phyloP scores from a whole-genome alignment of 495 filamentous ascomycete genomes.

The Delitschia confertaspora region DNA sequence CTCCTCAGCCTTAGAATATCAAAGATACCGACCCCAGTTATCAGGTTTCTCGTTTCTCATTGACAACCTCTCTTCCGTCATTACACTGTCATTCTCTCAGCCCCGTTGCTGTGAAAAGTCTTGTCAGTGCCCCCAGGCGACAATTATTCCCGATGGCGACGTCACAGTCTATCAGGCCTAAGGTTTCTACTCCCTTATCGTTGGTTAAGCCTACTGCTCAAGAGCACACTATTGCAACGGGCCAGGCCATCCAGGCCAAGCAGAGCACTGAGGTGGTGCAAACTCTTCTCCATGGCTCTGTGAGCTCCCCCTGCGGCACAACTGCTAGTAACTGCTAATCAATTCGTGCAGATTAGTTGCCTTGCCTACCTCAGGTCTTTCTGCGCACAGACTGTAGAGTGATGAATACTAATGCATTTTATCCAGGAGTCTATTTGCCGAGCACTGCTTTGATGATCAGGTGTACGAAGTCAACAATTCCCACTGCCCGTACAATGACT shows the following conservation, averaged over 20 bases:
- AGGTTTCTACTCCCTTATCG: no score
- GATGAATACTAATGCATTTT: conserved; percentile 1
- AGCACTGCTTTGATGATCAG: conserved; percentile 27
- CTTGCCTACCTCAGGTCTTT: conserved; percentile 27
- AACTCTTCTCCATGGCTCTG: conserved; percentile 38
- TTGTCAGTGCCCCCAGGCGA: no score
- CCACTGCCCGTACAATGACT: conserved; percentile 28
- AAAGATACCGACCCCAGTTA: no score
- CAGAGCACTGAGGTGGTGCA: conserved; percentile 45
- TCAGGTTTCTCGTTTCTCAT: no score
- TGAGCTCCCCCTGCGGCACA: conserved; percentile 25
- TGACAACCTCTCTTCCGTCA: no score
- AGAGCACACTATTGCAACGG: background rate
- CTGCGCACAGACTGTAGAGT: background rate
- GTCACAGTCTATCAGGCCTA: no score
- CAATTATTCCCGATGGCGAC: no score
- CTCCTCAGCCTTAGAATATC: no score
- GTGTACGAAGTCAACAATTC: conserved; percentile 13
- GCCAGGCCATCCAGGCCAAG: conserved; percentile 28
- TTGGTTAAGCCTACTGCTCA: no score
- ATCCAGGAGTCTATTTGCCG: conserved; percentile 26
- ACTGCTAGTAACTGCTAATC: conserved; percentile 1
- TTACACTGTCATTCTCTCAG: no score
- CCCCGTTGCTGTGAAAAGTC: no score
- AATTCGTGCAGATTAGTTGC: conserved; percentile 25